Evolutionary conservation across 2,329 filamentous ascomycete species (phyloP).

Genomic region (Leptographium lundbergii): DNA sequence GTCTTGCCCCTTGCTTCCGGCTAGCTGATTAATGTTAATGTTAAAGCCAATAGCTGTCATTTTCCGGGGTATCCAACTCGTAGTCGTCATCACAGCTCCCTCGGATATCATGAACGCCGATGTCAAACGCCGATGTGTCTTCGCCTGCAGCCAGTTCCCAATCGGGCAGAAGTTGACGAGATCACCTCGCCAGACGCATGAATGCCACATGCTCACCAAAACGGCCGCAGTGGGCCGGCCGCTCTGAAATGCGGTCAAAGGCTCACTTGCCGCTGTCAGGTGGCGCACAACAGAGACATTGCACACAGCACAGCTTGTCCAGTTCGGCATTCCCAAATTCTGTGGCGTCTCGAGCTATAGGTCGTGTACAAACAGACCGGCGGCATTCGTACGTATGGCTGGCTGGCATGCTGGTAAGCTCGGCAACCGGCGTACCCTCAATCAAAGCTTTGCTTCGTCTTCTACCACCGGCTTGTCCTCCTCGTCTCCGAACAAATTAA

Average conservation of each 20-base stretch:
- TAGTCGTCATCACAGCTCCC: background rate
- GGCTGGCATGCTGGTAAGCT: background rate
- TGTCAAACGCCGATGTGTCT: background rate
- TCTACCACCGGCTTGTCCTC: conserved; percentile 24
- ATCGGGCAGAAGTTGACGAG: background rate
- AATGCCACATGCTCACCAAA: background rate
- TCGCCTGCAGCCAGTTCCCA: background rate
- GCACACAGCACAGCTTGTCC: background rate
- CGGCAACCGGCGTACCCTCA: background rate
- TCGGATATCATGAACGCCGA: no score
- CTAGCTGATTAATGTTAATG: background rate
- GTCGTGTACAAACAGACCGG: background rate
- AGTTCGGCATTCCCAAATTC: background rate
- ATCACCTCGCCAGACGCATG: background rate
- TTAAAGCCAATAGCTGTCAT: background rate
- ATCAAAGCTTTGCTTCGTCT: conserved; percentile 15
- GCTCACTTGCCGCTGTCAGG: background rate
- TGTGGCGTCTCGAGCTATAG: background rate
- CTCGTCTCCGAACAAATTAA: conserved; percentile 65
- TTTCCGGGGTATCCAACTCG: background rate
- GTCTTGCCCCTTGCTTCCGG: background rate
- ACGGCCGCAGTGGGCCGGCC: background rate
- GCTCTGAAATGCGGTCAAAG: background rate
- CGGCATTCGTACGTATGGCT: background rate
- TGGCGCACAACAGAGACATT: background rate